Evolutionary conservation across 768 basidiomycete species (phyloP).

Genomic region (Pleurotus tuber-regium): DNA sequence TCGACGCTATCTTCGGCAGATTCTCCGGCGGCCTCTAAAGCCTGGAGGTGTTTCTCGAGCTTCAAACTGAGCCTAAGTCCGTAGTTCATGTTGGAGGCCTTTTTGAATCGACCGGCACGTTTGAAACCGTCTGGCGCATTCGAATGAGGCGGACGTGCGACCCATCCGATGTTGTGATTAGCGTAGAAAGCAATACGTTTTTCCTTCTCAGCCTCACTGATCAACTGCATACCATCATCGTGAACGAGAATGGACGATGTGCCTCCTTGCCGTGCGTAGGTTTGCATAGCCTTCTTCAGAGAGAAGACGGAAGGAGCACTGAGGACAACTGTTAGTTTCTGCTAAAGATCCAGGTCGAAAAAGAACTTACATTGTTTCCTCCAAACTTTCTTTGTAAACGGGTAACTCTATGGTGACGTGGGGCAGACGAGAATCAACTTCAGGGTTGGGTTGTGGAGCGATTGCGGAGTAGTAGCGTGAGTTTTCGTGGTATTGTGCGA

Average conservation of each 20-base stretch:
- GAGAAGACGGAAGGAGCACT: conserved; percentile 76
- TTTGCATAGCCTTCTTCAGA: conserved; percentile 83
- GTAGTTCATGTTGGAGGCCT: conserved; percentile 89
- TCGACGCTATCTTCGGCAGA: conserved; percentile 33
- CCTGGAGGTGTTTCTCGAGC: conserved; percentile 48
- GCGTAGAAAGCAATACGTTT: conserved; percentile 73
- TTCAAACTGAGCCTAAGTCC: conserved; percentile 42
- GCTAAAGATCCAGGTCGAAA: conserved; percentile 3
- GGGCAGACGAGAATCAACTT: conserved; percentile 62
- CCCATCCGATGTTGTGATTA: conserved; percentile 78
- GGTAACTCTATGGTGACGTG: conserved; percentile 83
- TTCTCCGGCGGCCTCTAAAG: conserved; percentile 40
- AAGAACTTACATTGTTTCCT: conserved; percentile 71
- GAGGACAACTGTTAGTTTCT: conserved; percentile 5
- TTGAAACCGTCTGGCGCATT: conserved; percentile 62
- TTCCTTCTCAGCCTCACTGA: conserved; percentile 59
- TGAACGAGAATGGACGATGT: conserved; percentile 77
- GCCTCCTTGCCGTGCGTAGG: conserved; percentile 89
- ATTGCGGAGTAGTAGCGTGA: conserved; percentile 79
- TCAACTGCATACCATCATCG: conserved; percentile 78
- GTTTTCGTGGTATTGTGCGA: conserved; percentile 75
- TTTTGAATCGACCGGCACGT: conserved; percentile 88
- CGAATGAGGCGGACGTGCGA: conserved; percentile 75
- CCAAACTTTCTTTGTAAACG: conserved; percentile 84
- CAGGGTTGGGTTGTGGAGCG: conserved; percentile 57